phyloP scores from a whole-genome alignment of 202 grass and related monocot species.

The Saccharum hybrid region DNA sequence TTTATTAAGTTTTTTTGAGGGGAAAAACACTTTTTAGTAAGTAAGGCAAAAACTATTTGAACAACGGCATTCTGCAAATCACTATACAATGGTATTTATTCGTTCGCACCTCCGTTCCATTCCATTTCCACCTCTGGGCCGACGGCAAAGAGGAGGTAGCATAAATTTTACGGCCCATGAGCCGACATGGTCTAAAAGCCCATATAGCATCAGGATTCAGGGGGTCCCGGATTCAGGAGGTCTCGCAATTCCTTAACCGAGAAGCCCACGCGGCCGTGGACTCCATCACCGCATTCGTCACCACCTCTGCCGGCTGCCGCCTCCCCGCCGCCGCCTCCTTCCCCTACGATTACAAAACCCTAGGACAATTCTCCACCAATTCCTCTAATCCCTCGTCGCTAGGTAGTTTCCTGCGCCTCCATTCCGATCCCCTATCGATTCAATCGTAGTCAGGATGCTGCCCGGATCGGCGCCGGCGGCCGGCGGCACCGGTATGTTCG shows the following conservation, averaged over 20 bases:
- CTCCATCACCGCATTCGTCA: conserved; percentile 37
- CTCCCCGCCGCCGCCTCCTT: not conserved
- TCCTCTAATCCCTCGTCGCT: not conserved
- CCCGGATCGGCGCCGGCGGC: conserved; percentile 55
- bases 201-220: not conserved
- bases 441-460: conserved; percentile 41
- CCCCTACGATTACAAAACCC: conserved; percentile 37
- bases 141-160: not conserved
- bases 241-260: not conserved
- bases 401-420: not conserved
- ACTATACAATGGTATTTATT: too few relatives aligned
- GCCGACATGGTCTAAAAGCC: not conserved
- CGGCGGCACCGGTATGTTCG: conserved; percentile 78
- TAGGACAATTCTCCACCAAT: conserved; percentile 15
- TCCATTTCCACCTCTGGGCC: too few relatives aligned
- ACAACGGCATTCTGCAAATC: too few relatives aligned
- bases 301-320: not conserved
- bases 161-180: not conserved
- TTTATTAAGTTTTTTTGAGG: too few relatives aligned
- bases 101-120: too few relatives aligned
- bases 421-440: not conserved
- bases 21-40: too few relatives aligned
- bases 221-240: too few relatives aligned
- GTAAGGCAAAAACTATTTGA: too few relatives aligned
- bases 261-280: conserved; percentile 20